These are phyloP conservation scores for Dothideomycetes sp. DNA, from an alignment of 2,329 filamentous ascomycete genomes.

Conservation along the genomic window DNA sequence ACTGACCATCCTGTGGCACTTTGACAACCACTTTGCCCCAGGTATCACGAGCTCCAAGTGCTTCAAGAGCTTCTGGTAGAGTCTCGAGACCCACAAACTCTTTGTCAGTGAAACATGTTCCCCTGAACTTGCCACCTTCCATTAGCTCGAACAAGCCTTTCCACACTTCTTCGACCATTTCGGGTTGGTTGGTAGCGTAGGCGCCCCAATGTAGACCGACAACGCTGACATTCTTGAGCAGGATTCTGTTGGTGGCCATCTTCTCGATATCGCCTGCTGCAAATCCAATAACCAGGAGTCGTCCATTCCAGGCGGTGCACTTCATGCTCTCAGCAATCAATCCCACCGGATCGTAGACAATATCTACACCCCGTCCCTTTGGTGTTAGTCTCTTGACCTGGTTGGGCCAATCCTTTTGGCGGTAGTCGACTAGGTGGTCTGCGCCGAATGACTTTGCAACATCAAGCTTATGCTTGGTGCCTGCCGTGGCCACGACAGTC, in stretches of 20 bases:
- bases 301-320: slow-evolving; percentile 87
- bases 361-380: slow-evolving; percentile 66
- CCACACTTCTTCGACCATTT: slow-evolving; percentile 68
- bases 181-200: slow-evolving; percentile 64
- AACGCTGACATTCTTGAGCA: slow-evolving; percentile 86
- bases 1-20: slow-evolving; percentile 57
- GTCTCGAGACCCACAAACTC: slow-evolving; percentile 75
- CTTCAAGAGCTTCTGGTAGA: slow-evolving; percentile 65
- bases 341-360: slow-evolving; percentile 91
- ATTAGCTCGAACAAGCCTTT: slow-evolving; percentile 71
- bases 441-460: slow-evolving; percentile 75
- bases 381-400: slow-evolving; percentile 71
- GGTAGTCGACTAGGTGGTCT: slow-evolving; percentile 74
- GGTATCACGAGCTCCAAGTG: slow-evolving; percentile 69
- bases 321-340: slow-evolving; percentile 81
- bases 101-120: slow-evolving; percentile 73
- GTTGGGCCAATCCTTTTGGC: slow-evolving; percentile 51
- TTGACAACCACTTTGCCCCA: slow-evolving; percentile 97
- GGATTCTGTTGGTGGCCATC: slow-evolving; percentile 81
- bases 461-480: slow-evolving; percentile 67
- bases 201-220: slow-evolving; percentile 89
- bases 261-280: slow-evolving; percentile 82
- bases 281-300: slow-evolving; percentile 81
- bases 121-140: slow-evolving; percentile 64
- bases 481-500: slow-evolving; percentile 86